A percentile compares a stretch with the other conserved stretches of the same genome.
Conservation (phyloP, 257 asterid genomes). For the Henckelia pumila region DNA sequence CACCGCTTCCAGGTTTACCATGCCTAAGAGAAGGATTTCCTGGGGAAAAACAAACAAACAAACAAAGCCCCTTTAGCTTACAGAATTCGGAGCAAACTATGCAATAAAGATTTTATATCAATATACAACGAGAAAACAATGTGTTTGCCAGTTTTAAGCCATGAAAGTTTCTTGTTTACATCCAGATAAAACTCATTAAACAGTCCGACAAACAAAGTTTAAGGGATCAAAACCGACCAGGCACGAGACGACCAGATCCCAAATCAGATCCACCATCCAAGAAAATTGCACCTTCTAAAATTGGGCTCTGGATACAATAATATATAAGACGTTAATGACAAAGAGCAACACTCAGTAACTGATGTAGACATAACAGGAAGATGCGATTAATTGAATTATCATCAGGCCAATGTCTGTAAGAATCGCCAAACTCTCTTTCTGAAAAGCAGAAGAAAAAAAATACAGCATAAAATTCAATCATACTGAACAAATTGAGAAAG, state of each 20-base stretch:
- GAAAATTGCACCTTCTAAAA: slow-evolving; percentile 81
- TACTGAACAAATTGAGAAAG: background rate
- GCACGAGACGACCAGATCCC: slow-evolving; percentile 91
- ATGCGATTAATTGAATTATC: slow-evolving; percentile 14
- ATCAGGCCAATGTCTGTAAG: slow-evolving; percentile 2
- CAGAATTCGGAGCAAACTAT: background rate
- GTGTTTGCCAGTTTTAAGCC: background rate
- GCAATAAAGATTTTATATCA: background rate
- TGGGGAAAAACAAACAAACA: slow-evolving; percentile 23
- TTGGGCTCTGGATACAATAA: slow-evolving; percentile 46
- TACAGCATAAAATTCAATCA: slow-evolving; percentile 2
- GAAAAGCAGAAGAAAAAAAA: background rate
- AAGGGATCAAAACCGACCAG: slow-evolving; percentile 55
- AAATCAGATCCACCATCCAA: slow-evolving; percentile 88
- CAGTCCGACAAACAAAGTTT: background rate
- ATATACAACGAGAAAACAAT: background rate
- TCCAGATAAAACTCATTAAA: background rate
- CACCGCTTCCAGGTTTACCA: slow-evolving; percentile 87
- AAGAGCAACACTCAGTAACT: slow-evolving; percentile 10
- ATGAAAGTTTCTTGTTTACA: background rate
- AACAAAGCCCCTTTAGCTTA: background rate
- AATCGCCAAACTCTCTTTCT: background rate
- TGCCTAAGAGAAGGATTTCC: slow-evolving; percentile 89
- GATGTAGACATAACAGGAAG: background rate
- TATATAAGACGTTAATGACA: slow-evolving; percentile 20